Evolutionary conservation across 225 moss, liverwort and hornwort genomes (phyloP), one percentile per base, ranked within the genome.

Genomic region (Sphagnum contortum): DNA sequence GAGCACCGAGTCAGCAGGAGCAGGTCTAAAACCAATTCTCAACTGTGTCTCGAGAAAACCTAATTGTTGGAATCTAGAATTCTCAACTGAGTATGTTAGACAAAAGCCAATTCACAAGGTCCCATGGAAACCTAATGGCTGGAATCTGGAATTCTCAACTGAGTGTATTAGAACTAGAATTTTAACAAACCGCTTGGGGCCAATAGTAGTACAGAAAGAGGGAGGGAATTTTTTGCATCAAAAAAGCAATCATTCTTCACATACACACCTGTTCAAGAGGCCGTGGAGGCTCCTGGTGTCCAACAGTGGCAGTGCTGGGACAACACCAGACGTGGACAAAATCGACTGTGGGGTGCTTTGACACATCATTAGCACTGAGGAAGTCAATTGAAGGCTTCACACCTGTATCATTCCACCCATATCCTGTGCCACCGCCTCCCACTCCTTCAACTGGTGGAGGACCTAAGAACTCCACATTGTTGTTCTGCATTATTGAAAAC

Each of bases 401-500:
- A 54, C 64, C 51, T 14, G 66, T 64, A 14, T 84, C 81, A 55
- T 67, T 80, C 92, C 92, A 92, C 6, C 92, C 92, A 70, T 92
- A 92, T 9, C 92, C 92, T 47, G 92, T 93, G 59, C 92, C 92
- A 57, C 92, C 92, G 72, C 89, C 88, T 55, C 92, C 79, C 60
- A 93, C 81, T 8, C 92, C 92, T 79, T 93, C 88, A 9, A 93
- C 75, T 9, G 92, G 89, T 66, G 88, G 92, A 48, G 92, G 78
- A 67, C 80, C 73, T 69, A 57, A 59, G n/a, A 73, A 85, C 51
- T 87, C 89, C 77, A 72, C 85, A 77, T 77, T 75, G 70, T 69
- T 72, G 70, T 69, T 72, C 76, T 89, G 89, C 92, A 89, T 92
- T 60, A 50, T 60, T 63, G 65, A 63, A 48, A 55, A 59, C 73